Evolutionary conservation across 352 stramenopile species (phyloP).

Genomic region (Globisporangium paddicum): DNA sequence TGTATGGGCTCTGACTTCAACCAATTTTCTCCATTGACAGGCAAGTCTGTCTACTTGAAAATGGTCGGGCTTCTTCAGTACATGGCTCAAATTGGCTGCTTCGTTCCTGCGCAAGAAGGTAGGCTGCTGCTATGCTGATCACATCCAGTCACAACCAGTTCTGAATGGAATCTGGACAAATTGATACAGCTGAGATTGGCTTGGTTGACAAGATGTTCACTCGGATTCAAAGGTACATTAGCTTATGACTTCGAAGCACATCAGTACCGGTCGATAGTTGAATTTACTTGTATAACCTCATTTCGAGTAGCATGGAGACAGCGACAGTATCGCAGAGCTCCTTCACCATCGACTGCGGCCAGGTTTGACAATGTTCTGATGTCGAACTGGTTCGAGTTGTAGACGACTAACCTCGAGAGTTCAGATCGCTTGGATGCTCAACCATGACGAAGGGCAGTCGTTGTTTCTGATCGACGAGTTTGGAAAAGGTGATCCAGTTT

Average conservation of each 20-base stretch:
- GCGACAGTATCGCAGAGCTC: conserved; percentile 71
- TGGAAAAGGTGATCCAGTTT: conserved; percentile 59
- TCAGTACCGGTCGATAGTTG: neutral
- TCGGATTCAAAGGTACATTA: conserved; percentile 67
- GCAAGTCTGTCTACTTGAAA: conserved; percentile 86
- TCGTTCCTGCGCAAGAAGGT: conserved; percentile 69
- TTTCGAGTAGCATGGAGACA: conserved; percentile 59
- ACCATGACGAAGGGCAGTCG: conserved; percentile 49
- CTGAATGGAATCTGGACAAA: neutral
- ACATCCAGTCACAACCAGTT: neutral
- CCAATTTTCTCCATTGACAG: too few relatives aligned
- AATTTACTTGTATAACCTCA: neutral
- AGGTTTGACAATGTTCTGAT: conserved; percentile 27
- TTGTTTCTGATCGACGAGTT: conserved; percentile 88
- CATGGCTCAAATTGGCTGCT: conserved; percentile 82
- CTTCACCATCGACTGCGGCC: conserved; percentile 87
- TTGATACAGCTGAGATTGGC: conserved; percentile 55
- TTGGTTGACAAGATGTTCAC: conserved; percentile 76
- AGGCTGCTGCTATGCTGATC: conserved; percentile 25
- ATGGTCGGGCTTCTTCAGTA: conserved; percentile 83
- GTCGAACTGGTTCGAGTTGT: neutral
- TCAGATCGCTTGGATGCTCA: conserved; percentile 83
- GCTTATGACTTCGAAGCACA: neutral
- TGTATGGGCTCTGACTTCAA: too few relatives aligned
- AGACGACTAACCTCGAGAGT: neutral